Conservation (phyloP, 169 alveolate species). For the Cryptosporidium muris region DNA sequence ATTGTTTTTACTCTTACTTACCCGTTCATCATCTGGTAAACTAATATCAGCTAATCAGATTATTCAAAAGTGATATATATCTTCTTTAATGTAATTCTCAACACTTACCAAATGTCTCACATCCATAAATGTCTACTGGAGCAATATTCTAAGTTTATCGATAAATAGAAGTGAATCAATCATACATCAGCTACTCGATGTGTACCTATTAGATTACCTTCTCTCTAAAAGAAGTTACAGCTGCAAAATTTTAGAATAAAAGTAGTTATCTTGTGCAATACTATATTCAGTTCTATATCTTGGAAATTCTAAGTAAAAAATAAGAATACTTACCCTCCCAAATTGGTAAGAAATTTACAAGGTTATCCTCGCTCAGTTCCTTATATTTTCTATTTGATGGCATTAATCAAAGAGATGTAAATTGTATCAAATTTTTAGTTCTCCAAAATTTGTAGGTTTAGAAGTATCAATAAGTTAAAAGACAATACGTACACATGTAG, state of each 20-base stretch:
- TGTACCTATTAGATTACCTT: slow-evolving; percentile 21
- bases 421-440: too few species aligned
- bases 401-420: too few species aligned
- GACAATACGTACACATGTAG: too few species aligned
- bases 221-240: slow-evolving; percentile 33
- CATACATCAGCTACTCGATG: background rate
- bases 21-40: slow-evolving; percentile 58
- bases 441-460: too few species aligned
- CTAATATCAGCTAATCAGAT: slow-evolving; percentile 21
- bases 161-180: background rate
- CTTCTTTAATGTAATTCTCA: background rate
- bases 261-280: background rate
- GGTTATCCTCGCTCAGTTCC: background rate
- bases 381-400: too few species aligned
- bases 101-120: slow-evolving; percentile 63
- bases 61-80: background rate
- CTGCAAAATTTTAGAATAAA: background rate
- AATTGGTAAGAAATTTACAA: slow-evolving; percentile 24
- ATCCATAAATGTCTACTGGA: slow-evolving; percentile 55
- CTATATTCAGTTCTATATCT: too few species aligned
- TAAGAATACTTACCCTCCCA: slow-evolving; percentile 42
- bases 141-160: slow-evolving; percentile 12
- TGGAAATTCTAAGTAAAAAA: background rate
- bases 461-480: too few species aligned
- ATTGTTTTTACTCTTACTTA: slow-evolving; percentile 1